Evolutionary conservation across 139 green algal genomes (phyloP).

Genomic region (Pleodorina starrii): DNA sequence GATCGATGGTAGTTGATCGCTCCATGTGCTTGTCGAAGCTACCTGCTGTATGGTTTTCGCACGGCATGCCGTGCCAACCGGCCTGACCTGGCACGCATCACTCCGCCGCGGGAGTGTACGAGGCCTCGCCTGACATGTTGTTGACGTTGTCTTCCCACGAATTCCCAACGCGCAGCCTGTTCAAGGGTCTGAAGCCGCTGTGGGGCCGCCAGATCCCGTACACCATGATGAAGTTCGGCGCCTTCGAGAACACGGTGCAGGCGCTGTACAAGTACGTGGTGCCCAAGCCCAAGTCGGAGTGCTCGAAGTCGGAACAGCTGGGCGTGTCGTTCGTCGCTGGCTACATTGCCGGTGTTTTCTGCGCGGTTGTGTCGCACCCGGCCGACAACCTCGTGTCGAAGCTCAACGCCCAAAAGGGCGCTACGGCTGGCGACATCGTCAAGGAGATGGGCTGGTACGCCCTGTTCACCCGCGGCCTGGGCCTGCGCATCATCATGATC

Average conservation of each 20-base stretch:
- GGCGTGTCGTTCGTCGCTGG: constrained; percentile 90
- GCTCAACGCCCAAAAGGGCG: constrained; percentile 90
- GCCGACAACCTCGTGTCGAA: constrained; percentile 97
- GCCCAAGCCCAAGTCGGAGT: constrained; percentile 93
- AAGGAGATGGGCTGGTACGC: constrained; percentile 88
- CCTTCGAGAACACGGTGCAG: constrained; percentile 93
- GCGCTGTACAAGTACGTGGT: constrained; percentile 93
- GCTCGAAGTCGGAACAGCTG: constrained; percentile 93
- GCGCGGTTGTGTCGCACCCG: constrained; percentile 90
- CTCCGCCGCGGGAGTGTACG: too few relatives aligned
- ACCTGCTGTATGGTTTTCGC: too few relatives aligned
- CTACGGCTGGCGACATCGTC: constrained; percentile 74
- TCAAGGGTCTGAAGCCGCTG: constrained; percentile 89
- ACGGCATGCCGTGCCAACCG: too few relatives aligned
- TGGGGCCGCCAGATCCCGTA: constrained; percentile 96
- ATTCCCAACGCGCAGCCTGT: constrained; percentile 74
- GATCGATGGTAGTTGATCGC: too few relatives aligned
- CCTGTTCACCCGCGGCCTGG: constrained; percentile 88
- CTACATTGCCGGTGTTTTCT: constrained; percentile 94
- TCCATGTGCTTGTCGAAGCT: too few relatives aligned
- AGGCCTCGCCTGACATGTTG: too few relatives aligned
- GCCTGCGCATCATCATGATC: constrained; percentile 95
- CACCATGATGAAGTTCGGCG: constrained; percentile 98
- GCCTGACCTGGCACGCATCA: too few relatives aligned
- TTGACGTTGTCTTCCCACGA: not conserved